A percentile compares a stretch with the other conserved stretches of the same genome.
phyloP scores from a whole-genome alignment of 495 filamentous ascomycete genomes.

The Penicillium cinerascens region DNA sequence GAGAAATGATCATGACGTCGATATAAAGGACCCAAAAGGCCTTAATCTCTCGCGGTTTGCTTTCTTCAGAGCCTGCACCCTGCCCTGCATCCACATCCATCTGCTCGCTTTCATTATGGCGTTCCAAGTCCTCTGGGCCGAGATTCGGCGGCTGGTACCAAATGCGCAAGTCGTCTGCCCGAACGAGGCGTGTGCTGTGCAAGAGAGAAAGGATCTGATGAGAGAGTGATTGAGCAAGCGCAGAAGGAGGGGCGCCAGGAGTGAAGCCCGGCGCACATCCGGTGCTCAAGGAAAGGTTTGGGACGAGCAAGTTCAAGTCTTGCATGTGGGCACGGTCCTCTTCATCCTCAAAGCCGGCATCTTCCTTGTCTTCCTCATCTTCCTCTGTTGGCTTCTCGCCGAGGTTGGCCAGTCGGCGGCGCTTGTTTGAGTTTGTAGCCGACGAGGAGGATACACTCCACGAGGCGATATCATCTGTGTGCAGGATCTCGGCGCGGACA shows the following conservation, averaged over 20 bases:
- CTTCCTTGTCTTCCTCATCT: slow-evolving; percentile 1
- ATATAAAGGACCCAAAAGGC: slow-evolving; percentile 95
- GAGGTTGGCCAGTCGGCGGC: slow-evolving; percentile 27
- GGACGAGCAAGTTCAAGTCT: slow-evolving; percentile 73
- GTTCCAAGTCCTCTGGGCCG: slow-evolving; percentile 26
- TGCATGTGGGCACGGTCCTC: slow-evolving; percentile 54
- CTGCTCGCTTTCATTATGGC: slow-evolving; percentile 41
- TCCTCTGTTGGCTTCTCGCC: slow-evolving; percentile 7
- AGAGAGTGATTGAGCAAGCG: slow-evolving; percentile 77
- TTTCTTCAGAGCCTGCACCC: slow-evolving; percentile 9
- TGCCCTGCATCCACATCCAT: slow-evolving; percentile 39
- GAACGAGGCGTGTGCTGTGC: slow-evolving; percentile 61
- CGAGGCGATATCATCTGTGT: slow-evolving; percentile 63
- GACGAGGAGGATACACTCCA: slow-evolving; percentile 47
- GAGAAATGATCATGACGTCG: slow-evolving; percentile 82
- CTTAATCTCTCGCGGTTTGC: slow-evolving; percentile 53
- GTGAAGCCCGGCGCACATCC: slow-evolving; percentile 83
- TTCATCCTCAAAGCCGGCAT: slow-evolving; percentile 25
- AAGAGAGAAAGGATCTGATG: slow-evolving; percentile 73
- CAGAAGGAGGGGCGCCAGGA: slow-evolving; percentile 75
- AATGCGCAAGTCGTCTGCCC: slow-evolving; percentile 61
- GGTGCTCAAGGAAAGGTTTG: slow-evolving; percentile 85
- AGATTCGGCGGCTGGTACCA: slow-evolving; percentile 56
- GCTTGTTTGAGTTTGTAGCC: slow-evolving; percentile 23
- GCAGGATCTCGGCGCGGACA: slow-evolving; percentile 80